These are phyloP conservation scores for Huntiella abstrusa DNA, from an alignment of 2,329 filamentous ascomycete genomes.

Conservation along the genomic window DNA sequence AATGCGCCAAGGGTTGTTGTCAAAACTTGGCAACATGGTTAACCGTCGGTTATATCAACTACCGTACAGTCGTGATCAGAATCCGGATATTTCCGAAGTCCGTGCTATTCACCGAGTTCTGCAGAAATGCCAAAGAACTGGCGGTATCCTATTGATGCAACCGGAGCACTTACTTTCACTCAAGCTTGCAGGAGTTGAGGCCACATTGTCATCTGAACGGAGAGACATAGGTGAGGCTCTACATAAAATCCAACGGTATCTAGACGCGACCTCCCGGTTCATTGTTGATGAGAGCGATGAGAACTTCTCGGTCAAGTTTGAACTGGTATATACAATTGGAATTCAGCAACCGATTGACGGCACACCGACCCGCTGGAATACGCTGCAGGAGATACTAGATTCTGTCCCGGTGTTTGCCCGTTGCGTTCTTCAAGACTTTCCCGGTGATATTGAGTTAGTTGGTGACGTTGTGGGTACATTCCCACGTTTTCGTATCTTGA, in stretches of 20 bases:
- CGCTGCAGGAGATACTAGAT: conserved; percentile 33
- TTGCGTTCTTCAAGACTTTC: conserved; percentile 16
- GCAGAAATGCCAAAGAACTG: conserved; percentile 24
- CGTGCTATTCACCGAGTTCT: conserved; percentile 17
- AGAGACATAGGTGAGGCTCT: conserved; percentile 17
- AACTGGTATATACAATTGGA: conserved; percentile 45
- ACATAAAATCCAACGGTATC: conserved; percentile 24
- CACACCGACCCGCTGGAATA: conserved; percentile 34
- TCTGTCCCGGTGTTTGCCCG: conserved; percentile 20
- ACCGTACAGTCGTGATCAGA: conserved; percentile 36
- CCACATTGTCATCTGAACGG: conserved; percentile 9
- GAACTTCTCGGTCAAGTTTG: conserved; percentile 39
- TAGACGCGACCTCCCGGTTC: conserved; percentile 29
- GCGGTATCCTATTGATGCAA: conserved; percentile 40
- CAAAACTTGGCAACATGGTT: conserved; percentile 36
- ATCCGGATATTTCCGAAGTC: conserved; percentile 19
- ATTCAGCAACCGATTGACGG: conserved; percentile 29
- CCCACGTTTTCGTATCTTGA: conserved; percentile 30
- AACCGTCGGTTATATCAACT: conserved; percentile 34
- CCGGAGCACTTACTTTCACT: conserved; percentile 48
- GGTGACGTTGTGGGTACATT: conserved; percentile 20
- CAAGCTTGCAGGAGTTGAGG: conserved; percentile 39
- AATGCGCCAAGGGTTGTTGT: conserved; percentile 36
- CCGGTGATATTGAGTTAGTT: conserved; percentile 24
- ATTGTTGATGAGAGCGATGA: conserved; percentile 50